Base-by-base conservation (phyloP, 441 rosid species). In the Euphorbia celastroides region DNA sequence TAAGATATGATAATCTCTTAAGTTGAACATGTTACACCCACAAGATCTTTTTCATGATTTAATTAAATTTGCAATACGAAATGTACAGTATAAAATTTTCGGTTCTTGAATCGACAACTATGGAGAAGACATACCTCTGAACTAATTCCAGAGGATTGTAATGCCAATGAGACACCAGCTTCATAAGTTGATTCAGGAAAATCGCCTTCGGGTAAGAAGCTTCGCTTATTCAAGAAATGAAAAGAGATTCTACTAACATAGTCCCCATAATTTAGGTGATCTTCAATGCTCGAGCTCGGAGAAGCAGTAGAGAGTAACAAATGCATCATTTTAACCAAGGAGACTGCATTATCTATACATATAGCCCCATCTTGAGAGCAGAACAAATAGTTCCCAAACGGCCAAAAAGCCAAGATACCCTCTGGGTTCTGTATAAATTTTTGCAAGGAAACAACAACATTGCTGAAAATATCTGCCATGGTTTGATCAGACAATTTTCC, bases 341-440 rank as follows among this genome's bases (percentile, higher is more conserved):
- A 81, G 0, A 36, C n/a, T 0, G 86, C 74, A 51, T 81, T 83
- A 22, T 90, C 88, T 52, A 90, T 36, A 5, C 97, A 93, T 20
- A 90, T 70, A 9, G 84, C 90, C 42, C 98, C 97, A 6, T 77
- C 80, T 58, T 75, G 82, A 7, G 91, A 85, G 63, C 88, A 87
- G 67, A 90, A 86, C 25, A 88, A 69, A 59, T 76, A 87, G 63
- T 72, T 88, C 58, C 97, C 97, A 57, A 88, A 84, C 8, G 98
- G 97, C 86, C 80, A 83, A 65, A 80, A 87, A 28, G 30, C 27
- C 9, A 30, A 51, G 23, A 65, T 77, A 19, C 12, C 60, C n/a
- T 57, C 70, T 31, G 65, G 59, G 25, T 66, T 52, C 7, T 68
- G 58, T 10, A 71, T 63, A 7, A 54, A 5, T 28, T 16, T 16